These are phyloP conservation scores for Aspergillus sparsus DNA, from an alignment of 495 filamentous ascomycete genomes.

Conservation along the genomic window DNA sequence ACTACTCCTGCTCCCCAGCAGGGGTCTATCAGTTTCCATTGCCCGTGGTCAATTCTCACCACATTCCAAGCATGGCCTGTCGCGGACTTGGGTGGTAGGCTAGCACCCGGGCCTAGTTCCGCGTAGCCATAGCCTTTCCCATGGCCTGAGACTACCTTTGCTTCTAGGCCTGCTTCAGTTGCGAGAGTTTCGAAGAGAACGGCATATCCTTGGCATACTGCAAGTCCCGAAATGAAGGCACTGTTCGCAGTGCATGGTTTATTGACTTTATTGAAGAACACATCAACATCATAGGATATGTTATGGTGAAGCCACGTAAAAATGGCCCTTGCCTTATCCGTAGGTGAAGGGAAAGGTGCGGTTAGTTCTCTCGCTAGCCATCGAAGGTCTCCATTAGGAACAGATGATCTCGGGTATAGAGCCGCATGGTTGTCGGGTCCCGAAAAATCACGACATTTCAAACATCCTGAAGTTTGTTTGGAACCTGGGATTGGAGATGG, in stretches of 20 bases:
- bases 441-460: slow-evolving; percentile 86
- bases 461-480: slow-evolving; percentile 52
- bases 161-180: slow-evolving; percentile 69
- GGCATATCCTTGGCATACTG: slow-evolving; percentile 92
- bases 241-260: slow-evolving; percentile 64
- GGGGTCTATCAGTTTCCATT: slow-evolving; percentile 88
- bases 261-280: slow-evolving; percentile 72
- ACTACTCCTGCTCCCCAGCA: slow-evolving; percentile 88
- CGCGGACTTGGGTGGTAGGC: slow-evolving; percentile 55
- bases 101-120: slow-evolving; percentile 53
- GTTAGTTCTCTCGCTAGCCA: slow-evolving; percentile 79
- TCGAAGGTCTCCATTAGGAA: slow-evolving; percentile 63
- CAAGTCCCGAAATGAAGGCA: slow-evolving; percentile 70
- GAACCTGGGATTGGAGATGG: slow-evolving; percentile 14
- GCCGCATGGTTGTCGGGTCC: slow-evolving; percentile 76
- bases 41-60: slow-evolving; percentile 76
- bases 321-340: slow-evolving; percentile 87
- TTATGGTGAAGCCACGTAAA: slow-evolving; percentile 98
- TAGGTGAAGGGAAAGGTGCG: slow-evolving; percentile 71
- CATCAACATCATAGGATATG: slow-evolving; percentile 74
- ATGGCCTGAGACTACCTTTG: slow-evolving; percentile 70
- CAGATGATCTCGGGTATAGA: slow-evolving; percentile 67
- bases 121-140: slow-evolving; percentile 82
- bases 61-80: slow-evolving; percentile 89
- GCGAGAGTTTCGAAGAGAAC: slow-evolving; percentile 77